Base-by-base conservation (phyloP, 2,329 filamentous ascomycete species). In the Zymoseptoria crescenta region DNA sequence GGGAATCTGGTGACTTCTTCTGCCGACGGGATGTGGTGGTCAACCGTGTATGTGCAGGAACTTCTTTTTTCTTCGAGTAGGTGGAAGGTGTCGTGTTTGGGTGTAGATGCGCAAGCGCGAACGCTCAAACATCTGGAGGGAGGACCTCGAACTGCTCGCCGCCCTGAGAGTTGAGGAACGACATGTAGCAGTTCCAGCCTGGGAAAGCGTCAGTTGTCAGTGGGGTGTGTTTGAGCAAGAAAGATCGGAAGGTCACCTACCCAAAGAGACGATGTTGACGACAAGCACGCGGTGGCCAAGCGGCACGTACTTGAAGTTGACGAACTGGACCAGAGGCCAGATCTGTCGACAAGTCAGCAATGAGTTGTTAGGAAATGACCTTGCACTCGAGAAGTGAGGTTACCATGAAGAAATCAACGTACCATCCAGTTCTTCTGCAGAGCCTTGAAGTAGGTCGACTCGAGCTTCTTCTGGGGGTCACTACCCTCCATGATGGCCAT, bases 291-390 rank as follows among this genome's bases (percentile, higher is more conserved):
- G 83, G 75, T 93, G 86, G 71, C 95, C 84, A 63, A 95, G 79
- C 54, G 92, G 92, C 63, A 96, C 83, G 64, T 94, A 82, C 69
- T 88, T 87, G 77, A 96, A 96, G 79, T 96, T 96, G 70, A 87
- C 80, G 56, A 87, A 79, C 78, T 96, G 92, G 58, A 95, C 90
- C 66, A 78, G 79, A 3, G 92, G 92, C 92, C 92, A 96, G 21
- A 45, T 45, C 35, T 45, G 35, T n/a, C 35, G 5, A 16, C n/a
- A 1, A n/a, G 13, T 45, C 35, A 45, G 35, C 16, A 7, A n/a
- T 45, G 5, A 45, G 35, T 45, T 7, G 1, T 45, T 13, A 13
- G 30, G 30, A 35, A 13, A 35, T 24, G 24, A 24, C 24, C 24
- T 24, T 24, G 24, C 24, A 24, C 24, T 24, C 24, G 24, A 24